Evolutionary conservation across 768 basidiomycete species (phyloP).

Genomic region (Brasilioporus rufonigricans): DNA sequence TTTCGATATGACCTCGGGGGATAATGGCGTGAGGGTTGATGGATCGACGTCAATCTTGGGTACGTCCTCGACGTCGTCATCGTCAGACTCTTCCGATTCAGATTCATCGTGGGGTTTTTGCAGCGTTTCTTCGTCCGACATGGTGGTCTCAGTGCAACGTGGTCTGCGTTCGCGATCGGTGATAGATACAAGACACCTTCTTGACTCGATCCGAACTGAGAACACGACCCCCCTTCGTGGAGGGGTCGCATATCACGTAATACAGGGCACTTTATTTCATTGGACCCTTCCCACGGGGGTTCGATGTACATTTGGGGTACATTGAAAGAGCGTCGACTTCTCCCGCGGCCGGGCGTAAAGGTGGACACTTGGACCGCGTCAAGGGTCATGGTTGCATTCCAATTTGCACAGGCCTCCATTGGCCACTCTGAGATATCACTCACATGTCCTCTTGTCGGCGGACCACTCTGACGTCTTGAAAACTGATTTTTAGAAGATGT

Average conservation of each 20-base stretch:
- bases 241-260: constrained; percentile 15
- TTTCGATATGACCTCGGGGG: constrained; percentile 88
- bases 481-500: constrained; percentile 1
- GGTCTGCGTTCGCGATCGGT: constrained; percentile 8
- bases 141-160: constrained; percentile 31
- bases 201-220: constrained; percentile 12
- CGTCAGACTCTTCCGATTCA: constrained; percentile 68
- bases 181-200: background rate
- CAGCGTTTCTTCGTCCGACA: constrained; percentile 69
- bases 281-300: background rate
- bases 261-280: constrained; percentile 10
- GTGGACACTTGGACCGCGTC: background rate
- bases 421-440: background rate
- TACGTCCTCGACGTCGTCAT: constrained; percentile 49
- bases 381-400: background rate
- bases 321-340: background rate
- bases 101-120: constrained; percentile 66
- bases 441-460: background rate
- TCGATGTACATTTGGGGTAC: background rate
- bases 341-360: constrained; percentile 3
- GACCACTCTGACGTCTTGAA: background rate
- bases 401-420: background rate
- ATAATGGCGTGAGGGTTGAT: constrained; percentile 80
- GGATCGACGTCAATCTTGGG: constrained; percentile 76
- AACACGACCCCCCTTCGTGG: constrained; percentile 5